Base-by-base conservation (phyloP, 2,329 filamentous ascomycete genomes). In the Aspergillus eucalypticola region DNA sequence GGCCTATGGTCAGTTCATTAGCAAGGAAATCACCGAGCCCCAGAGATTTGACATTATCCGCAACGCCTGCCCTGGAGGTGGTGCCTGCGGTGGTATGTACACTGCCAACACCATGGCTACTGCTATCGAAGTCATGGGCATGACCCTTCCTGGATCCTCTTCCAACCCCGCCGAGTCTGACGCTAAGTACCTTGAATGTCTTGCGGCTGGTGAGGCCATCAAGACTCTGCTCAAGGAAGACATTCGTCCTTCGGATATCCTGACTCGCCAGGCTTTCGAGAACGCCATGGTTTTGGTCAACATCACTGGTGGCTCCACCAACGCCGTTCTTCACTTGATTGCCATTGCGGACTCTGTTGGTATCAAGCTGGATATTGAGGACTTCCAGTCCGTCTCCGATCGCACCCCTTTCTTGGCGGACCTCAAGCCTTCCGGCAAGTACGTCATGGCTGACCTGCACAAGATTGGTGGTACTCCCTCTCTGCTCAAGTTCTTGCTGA, bases 1-100 rank as follows among this genome's bases (percentile, higher is more conserved):
- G 81, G 90, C 94, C 5, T 98, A 98, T 73, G 95, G 95, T 25
- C 91, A 97, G 76, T 98, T 93, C 80, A 88, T 99, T 69, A 86
- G 90, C 11, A 94, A 94, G 46, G 87, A 96, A 72, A 96, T 98
- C 77, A 90, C 84, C 66, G 95, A 99, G 79, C 88, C 95, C 72
- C 84, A 94, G 79, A 89, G 95, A 55, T 96, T 92, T 76, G 95
- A 98, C 78, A 94, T 98, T 72, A 96, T 97, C 76, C 87, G 92
- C 63, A 83, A 98, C 73, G 93, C 95, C 46, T 97, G 93, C 76
- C 91, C 91, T 23, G 91, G 91, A 39, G 83, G 87, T 68, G 91
- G 91, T 67, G 91, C 91, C 11, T 96, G 91, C 70, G 91, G 91
- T 75, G 91, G 91, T 69, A 96, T 96, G 88, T 90, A 90, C 77